These are phyloP conservation scores for Penicillium sclerotigenum DNA, from an alignment of 2,329 filamentous ascomycete species.

Conservation along the genomic window DNA sequence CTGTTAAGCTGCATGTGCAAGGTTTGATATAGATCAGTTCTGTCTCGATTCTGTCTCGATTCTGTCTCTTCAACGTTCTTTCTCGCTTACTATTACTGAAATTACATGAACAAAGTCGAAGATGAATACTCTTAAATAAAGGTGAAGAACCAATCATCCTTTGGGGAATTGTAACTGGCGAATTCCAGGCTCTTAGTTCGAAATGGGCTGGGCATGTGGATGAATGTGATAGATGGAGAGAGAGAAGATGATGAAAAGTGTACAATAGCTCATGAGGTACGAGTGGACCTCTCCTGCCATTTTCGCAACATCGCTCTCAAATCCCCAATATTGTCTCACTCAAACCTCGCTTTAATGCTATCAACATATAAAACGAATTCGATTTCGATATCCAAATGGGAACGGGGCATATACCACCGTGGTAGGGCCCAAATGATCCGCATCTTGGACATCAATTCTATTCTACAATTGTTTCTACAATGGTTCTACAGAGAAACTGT, in stretches of 20 bases:
- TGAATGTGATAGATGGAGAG: no score
- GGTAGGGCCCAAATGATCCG: neutral
- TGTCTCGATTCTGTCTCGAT: neutral
- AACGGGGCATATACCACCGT: neutral
- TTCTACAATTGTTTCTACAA: neutral
- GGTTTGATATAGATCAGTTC: neutral
- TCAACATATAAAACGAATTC: neutral
- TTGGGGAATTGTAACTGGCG: fast-evolving
- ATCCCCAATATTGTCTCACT: neutral
- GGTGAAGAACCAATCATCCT: neutral
- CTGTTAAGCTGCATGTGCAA: neutral
- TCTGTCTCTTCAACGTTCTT: neutral
- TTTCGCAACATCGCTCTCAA: neutral
- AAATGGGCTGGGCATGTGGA: neutral
- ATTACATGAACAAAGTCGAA: neutral
- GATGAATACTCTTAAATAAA: neutral
- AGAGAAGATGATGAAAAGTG: neutral
- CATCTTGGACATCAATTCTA: neutral
- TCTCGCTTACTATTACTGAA: neutral
- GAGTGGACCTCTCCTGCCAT: neutral
- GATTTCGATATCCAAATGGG: neutral
- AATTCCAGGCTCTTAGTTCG: neutral
- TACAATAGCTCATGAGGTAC: neutral
- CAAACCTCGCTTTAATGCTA: neutral
- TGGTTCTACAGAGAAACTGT: neutral